These are phyloP conservation scores for Barnettozyma wickerhamii DNA, from an alignment of 805 yeast species.

Conservation along the genomic window DNA sequence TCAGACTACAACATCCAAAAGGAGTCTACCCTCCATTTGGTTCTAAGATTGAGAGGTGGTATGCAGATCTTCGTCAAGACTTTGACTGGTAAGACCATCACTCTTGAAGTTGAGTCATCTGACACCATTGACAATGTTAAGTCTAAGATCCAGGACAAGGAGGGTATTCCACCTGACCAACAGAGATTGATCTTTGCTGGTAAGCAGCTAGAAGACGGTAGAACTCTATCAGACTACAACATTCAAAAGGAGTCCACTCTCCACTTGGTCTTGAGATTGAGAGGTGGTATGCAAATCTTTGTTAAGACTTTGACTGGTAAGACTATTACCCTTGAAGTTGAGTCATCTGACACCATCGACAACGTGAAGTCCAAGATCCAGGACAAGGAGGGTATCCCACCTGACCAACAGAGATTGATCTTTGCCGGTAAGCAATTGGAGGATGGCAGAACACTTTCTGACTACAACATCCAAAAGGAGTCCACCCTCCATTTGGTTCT, in stretches of 20 bases:
- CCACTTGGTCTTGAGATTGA: slow-evolving; percentile 78
- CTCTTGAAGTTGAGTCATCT: slow-evolving; percentile 91
- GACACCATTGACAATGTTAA: slow-evolving; percentile 94
- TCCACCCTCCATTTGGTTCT: slow-evolving; percentile 79
- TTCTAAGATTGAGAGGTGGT: slow-evolving; percentile 82
- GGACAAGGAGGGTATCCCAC: slow-evolving; percentile 99
- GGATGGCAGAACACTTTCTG: slow-evolving; percentile 90
- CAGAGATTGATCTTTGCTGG: slow-evolving; percentile 93
- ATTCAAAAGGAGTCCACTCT: slow-evolving; percentile 89
- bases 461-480: slow-evolving; percentile 93
- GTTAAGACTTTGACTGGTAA: slow-evolving; percentile 98
- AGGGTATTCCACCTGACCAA: slow-evolving; percentile 98
- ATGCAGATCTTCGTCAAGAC: slow-evolving; percentile 97
- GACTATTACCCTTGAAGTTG: slow-evolving; percentile 93
- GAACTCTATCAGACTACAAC: slow-evolving; percentile 90
- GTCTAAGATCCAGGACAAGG: slow-evolving; percentile 95
- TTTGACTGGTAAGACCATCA: slow-evolving; percentile 95
- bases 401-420: slow-evolving; percentile 94
- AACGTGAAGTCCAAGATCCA: slow-evolving; percentile 92
- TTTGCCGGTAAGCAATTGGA: slow-evolving; percentile 95
- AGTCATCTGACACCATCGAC: slow-evolving; percentile 92
- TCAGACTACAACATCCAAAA: slow-evolving; percentile 95
- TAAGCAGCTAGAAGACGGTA: slow-evolving; percentile 92
- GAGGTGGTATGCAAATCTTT: slow-evolving; percentile 92
- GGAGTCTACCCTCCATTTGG: slow-evolving; percentile 85